Base-by-base conservation (phyloP, 2,329 filamentous ascomycete species). In the Lasiodiplodia gonubiensis region DNA sequence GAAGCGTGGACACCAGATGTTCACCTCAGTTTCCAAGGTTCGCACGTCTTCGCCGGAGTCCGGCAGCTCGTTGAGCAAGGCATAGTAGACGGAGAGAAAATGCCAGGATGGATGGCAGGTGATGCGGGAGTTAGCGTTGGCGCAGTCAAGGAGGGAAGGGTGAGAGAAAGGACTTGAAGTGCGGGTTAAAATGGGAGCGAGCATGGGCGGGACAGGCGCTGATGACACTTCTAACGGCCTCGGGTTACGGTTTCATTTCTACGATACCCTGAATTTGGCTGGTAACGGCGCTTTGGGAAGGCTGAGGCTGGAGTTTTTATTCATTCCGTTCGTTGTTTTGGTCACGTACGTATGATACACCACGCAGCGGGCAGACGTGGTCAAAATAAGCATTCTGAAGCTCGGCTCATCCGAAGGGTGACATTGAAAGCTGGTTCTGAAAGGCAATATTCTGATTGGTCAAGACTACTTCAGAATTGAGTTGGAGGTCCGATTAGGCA, bases 51-150 rank as follows among this genome's bases (percentile, higher is more conserved):
- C 79, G 89, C 90, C 0, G 93, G 93, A 0, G 84, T 97, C 27
- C 86, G 92, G 57, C 88, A 90, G 73, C 83, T 97, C 37, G 90
- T 94, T 0, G 92, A 96, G 77, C 81, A 87, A 18, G 92, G 92
- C 0, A 84, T 92, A 61, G 82, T 97, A 30, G 88, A 96, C 74
- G 90, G 92, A 1, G 86, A 89, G 73, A 86, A 83, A 66, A 94
- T 96, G 90, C 93, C 93, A 0, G 91, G 91, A 0, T 97, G 93
- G 92, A 90, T 97, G 89, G 95, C 92, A 0, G 93, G 93, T 2
- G 93, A 97, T 74, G 91, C 93, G 53, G 91, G 89, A 0, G 88
- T 95, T 5, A 95, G 91, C 64, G 84, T 89, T 46, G 91, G 92
- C 0, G 85, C 88, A 33, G 88, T 96, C 4, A 85, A 84, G 70